Evolutionary conservation across 2,329 filamentous ascomycete genomes (phyloP).

Genomic region (Neonectria faginata): DNA sequence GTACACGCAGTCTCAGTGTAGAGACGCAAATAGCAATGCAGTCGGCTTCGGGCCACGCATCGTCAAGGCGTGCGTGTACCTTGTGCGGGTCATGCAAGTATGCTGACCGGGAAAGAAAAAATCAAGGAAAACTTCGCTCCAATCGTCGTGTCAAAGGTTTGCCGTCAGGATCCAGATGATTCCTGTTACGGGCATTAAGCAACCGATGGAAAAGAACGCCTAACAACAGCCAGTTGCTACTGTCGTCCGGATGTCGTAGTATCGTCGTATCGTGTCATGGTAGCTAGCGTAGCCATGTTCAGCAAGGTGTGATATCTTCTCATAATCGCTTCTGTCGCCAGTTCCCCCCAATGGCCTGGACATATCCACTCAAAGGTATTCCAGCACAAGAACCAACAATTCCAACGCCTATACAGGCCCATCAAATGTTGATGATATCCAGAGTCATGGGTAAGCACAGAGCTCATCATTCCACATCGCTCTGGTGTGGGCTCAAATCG

Average conservation of each 20-base stretch:
- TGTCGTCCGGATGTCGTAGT: constrained; percentile 46
- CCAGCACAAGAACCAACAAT: constrained; percentile 39
- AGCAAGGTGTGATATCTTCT: constrained; percentile 35
- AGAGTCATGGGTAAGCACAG: constrained; percentile 48
- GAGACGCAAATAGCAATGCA: constrained; percentile 43
- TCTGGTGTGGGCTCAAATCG: neutral
- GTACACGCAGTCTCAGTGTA: constrained; percentile 46
- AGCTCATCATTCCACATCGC: neutral
- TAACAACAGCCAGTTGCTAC: constrained; percentile 32
- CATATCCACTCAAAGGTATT: constrained; percentile 40
- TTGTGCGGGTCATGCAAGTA: constrained; percentile 14
- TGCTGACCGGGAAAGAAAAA: constrained; percentile 27
- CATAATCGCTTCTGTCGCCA: constrained; percentile 16
- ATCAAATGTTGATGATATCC: constrained; percentile 46
- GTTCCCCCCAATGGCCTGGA: constrained; percentile 33
- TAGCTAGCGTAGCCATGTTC: constrained; percentile 37
- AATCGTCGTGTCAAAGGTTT: constrained; percentile 31
- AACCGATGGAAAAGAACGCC: constrained; percentile 43
- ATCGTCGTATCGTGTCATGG: constrained; percentile 45
- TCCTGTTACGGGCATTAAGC: constrained; percentile 32
- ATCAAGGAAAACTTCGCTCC: constrained; percentile 13
- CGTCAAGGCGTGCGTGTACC: constrained; percentile 11
- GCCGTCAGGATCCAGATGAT: constrained; percentile 26
- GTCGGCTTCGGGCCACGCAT: constrained; percentile 26
- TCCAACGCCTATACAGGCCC: constrained; percentile 35